Conservation (phyloP, 805 yeast species). For the Cyberlindnera euphorbiiphila region DNA sequence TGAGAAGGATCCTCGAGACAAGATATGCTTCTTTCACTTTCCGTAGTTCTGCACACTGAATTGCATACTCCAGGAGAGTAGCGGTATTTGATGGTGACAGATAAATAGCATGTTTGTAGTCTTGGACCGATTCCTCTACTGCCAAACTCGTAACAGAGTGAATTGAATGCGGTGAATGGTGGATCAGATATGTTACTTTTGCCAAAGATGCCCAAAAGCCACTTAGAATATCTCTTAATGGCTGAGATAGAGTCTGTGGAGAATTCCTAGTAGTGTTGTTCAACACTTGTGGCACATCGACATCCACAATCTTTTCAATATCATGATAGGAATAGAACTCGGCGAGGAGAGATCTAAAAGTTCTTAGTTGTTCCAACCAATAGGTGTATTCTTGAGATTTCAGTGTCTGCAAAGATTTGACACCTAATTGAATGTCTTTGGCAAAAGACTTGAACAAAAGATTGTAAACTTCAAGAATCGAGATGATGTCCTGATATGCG, state of each 20-base stretch:
- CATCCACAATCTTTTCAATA: slow-evolving; percentile 4
- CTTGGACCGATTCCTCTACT: slow-evolving; percentile 5
- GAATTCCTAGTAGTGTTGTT: not conserved
- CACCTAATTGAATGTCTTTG: not conserved
- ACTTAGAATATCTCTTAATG: slow-evolving; percentile 5
- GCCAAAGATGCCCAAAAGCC: slow-evolving; percentile 20
- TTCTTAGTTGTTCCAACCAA: slow-evolving; percentile 7
- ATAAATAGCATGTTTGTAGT: slow-evolving; percentile 18
- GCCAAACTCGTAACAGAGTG: slow-evolving; percentile 4
- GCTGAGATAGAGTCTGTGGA: slow-evolving; percentile 1
- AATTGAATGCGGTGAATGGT: slow-evolving; percentile 10
- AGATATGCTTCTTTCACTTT: slow-evolving; percentile 41
- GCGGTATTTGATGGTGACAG: slow-evolving; percentile 7
- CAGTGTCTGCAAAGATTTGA: not conserved
- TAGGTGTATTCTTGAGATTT: slow-evolving; percentile 12
- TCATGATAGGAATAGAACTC: slow-evolving; percentile 14
- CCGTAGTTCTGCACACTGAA: slow-evolving; percentile 41
- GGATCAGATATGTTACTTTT: slow-evolving; percentile 10
- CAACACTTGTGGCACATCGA: slow-evolving; percentile 4
- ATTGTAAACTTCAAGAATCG: slow-evolving; percentile 20
- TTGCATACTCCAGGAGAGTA: slow-evolving; percentile 41
- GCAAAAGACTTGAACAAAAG: slow-evolving; percentile 11
- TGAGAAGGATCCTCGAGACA: slow-evolving; percentile 42
- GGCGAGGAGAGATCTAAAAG: slow-evolving; percentile 12
- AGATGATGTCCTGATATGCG: slow-evolving; percentile 35